Evolutionary conservation across 192 early-diverging fungal species (phyloP).

Genomic region (Umbelopsis isabellina): DNA sequence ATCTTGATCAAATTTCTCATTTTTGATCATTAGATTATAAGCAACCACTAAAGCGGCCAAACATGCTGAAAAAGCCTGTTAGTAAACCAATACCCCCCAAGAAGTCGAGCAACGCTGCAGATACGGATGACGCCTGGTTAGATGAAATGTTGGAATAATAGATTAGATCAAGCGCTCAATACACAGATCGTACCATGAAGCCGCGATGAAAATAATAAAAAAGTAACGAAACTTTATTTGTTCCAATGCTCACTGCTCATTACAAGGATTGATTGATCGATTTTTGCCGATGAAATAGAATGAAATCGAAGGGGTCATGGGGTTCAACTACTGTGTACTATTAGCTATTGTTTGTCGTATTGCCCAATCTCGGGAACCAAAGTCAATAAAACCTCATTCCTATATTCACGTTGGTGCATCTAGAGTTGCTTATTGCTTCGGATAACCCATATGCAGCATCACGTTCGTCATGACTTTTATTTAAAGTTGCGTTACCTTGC

Average conservation of each 20-base stretch:
- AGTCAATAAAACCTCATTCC: no score
- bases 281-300: background rate
- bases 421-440: slow-evolving; percentile 7
- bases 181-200: background rate
- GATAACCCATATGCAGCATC: slow-evolving; percentile 6
- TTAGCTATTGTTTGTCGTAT: no score
- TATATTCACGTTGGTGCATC: background rate
- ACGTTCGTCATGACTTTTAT: background rate
- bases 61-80: background rate
- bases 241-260: background rate
- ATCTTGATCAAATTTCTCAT: slow-evolving; percentile 8
- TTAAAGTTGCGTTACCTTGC: background rate
- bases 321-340: background rate
- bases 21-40: slow-evolving; percentile 5
- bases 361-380: no score
- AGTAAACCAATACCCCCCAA: background rate
- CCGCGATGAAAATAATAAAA: background rate
- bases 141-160: slow-evolving; percentile 36
- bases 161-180: background rate
- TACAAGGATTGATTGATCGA: background rate
- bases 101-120: background rate
- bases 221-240: background rate
- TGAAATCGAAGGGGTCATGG: background rate
- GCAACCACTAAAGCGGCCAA: background rate
- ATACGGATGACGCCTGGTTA: slow-evolving; percentile 33